Base-by-base conservation (phyloP, 2,329 filamentous ascomycete genomes). In the Aspergillus brasiliensis region DNA sequence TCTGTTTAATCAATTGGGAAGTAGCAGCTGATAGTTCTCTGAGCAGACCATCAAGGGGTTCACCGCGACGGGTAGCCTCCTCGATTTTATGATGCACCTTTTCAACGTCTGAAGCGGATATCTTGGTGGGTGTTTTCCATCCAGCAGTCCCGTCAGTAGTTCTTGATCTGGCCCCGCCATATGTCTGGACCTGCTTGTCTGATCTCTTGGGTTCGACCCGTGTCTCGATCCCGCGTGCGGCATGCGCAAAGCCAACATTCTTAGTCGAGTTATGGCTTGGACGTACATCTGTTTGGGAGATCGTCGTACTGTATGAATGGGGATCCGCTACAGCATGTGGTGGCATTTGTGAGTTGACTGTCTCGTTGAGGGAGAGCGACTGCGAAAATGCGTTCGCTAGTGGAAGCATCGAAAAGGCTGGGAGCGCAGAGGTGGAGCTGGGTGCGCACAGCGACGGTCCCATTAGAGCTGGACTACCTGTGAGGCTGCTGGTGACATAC, bases 61-160 rank as follows among this genome's bases (percentile, higher is more conserved):
- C 68, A 15, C 69, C 69, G 10, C 64, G 66, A 47, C 66, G 67
- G 27, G 65, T 69, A 17, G 72, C 70, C 46, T 67, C 64, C 58
- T 74, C 71, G 15, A 74, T 74, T 21, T 64, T 68, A 27, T 62
- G 64, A 55, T 75, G 73, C 27, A 75, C 40, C n/a, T 60, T 59
- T 21, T 62, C 65, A 56, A 75, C 60, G 11, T 71, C 67, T 7
- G 61, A 48, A 6, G 66, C 64, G 21, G 65, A 51, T 23, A 57
- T 46, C 19, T 58, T 62, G 5, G 34, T 56, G 13, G 59, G 53
- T 19, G 57, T 46, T 40, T 54, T 44, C 60, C 61, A 64, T 42
- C 49, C 51, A 56, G 58, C 34, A 28, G 40, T 37, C 27, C 6
- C 25, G 40, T 21, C 40, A 21, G 40, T 3, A 27, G 21, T 28